Base-by-base conservation (phyloP, 371 early-diverging fungal species). In the Phascolomyces articulosus region DNA sequence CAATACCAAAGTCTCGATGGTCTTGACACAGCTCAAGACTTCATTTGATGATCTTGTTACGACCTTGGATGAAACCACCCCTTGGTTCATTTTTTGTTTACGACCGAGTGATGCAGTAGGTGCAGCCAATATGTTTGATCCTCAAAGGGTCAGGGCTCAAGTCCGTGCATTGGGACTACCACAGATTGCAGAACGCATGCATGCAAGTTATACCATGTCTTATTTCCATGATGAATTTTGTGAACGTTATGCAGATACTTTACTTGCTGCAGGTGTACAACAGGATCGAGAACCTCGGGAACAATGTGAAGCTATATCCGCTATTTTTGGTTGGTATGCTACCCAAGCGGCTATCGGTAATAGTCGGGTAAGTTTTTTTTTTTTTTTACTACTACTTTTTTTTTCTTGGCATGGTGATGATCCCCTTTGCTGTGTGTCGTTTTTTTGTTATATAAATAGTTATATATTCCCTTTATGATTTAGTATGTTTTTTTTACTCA, bases 81-180 rank as follows among this genome's bases (percentile, higher is more conserved):
- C 94, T 13, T 97, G 97, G 97, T 93, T 91, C 71, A 78, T 96
- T 38, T 79, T 93, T 66, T 95, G 94, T 76, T 72, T 98, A 44
- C 80, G 86, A 27, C 89, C 93, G 7, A 89, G 89, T 66, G 90
- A 89, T 65, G 71, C 83, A 21, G 34, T 34, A 11, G 79, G 78
- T 56, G 79, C 83, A 64, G 77, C 87, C 48, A 75, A 79, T n/a
- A 67, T 71, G 58, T 88, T 90, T 78, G 92, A 93, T 68, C 65
- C 69, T 16, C 78, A 78, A 16, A 74, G 77, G 23, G 86, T 95
- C n/a, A 62, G 80, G 53, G 62, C 85, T 18, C 93, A 95, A 69
- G 80, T 93, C 3, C 63, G 84, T 4, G 78, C 80, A 1, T 80
- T 74, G 53, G 89, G 86, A 24, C 53, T 94, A 6, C 71, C 82